Conservation (phyloP, 73 alveolate genomes). For the Halteria grandinella region DNA sequence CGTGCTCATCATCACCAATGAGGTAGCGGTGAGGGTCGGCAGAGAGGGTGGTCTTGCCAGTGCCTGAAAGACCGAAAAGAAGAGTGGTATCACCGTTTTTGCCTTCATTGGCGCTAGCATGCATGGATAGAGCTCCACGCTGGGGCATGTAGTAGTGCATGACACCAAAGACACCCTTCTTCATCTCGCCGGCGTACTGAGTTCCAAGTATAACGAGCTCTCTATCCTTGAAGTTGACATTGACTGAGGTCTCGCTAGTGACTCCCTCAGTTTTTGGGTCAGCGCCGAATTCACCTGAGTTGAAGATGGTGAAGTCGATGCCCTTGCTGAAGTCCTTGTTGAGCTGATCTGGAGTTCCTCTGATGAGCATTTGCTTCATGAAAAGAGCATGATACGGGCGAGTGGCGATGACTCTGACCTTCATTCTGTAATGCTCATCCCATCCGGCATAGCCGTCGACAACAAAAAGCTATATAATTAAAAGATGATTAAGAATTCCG, state of each 20-base stretch:
- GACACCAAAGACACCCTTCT: slow-evolving; percentile 93
- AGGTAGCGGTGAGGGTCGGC: slow-evolving; percentile 93
- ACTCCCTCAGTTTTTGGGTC: slow-evolving; percentile 85
- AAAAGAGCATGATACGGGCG: slow-evolving; percentile 96
- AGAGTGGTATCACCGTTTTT: slow-evolving; percentile 88
- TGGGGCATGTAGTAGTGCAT: slow-evolving; percentile 92
- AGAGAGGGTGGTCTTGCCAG: slow-evolving; percentile 95
- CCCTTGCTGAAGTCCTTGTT: slow-evolving; percentile 47
- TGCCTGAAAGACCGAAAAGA: slow-evolving; percentile 96
- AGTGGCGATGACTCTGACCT: slow-evolving; percentile 79
- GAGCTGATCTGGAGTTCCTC: slow-evolving; percentile 69
- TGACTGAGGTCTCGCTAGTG: slow-evolving; percentile 87
- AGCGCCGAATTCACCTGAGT: slow-evolving; percentile 95
- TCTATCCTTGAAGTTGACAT: slow-evolving; percentile 77
- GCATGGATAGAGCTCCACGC: slow-evolving; percentile 91
- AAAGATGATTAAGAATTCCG: not conserved
- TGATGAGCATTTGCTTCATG: slow-evolving; percentile 96
- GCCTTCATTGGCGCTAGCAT: slow-evolving; percentile 92
- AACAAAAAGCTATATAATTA: slow-evolving; percentile 62
- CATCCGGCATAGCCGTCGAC: slow-evolving; percentile 97
- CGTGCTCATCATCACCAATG: slow-evolving; percentile 98
- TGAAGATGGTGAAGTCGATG: slow-evolving; percentile 79
- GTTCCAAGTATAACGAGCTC: slow-evolving; percentile 93
- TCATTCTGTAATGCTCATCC: slow-evolving; percentile 91
- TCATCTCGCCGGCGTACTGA: slow-evolving; percentile 98